These are phyloP conservation scores for Rutidosis leptorrhynchoides DNA, from an alignment of 129 eudicot genomes.

Conservation along the genomic window DNA sequence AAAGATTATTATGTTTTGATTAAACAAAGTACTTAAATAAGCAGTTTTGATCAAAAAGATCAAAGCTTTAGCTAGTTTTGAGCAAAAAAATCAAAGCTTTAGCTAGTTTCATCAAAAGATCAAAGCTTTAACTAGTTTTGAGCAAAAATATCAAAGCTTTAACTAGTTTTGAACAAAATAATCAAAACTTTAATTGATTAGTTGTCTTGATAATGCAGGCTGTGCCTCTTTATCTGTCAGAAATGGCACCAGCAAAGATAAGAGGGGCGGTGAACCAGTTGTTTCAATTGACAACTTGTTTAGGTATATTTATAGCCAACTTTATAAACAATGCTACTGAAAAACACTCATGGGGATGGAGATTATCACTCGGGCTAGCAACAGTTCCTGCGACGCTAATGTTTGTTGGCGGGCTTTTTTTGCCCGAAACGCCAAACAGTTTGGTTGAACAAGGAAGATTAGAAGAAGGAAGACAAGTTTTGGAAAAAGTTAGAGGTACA, in stretches of 20 bases:
- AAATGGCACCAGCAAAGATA: constrained; percentile 91
- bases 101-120: no score
- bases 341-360: constrained; percentile 92
- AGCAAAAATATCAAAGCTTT: no score
- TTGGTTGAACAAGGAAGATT: constrained; percentile 78
- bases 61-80: no score
- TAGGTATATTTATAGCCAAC: constrained; percentile 78
- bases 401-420: constrained; percentile 80
- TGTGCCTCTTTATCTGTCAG: constrained; percentile 88
- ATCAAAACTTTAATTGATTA: no score
- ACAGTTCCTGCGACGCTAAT: constrained; percentile 67
- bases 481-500: constrained; percentile 90
- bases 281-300: constrained; percentile 90
- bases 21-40: no score
- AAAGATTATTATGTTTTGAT: background rate
- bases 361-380: constrained; percentile 86
- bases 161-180: no score
- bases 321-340: constrained; percentile 77
- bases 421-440: constrained; percentile 96
- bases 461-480: constrained; percentile 61
- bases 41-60: no score
- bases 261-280: constrained; percentile 83
- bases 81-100: no score
- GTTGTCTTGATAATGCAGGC: constrained; percentile 48
- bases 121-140: no score